Base-by-base conservation (phyloP, 2,329 filamentous ascomycete species). In the Knoxdaviesia proteae region DNA sequence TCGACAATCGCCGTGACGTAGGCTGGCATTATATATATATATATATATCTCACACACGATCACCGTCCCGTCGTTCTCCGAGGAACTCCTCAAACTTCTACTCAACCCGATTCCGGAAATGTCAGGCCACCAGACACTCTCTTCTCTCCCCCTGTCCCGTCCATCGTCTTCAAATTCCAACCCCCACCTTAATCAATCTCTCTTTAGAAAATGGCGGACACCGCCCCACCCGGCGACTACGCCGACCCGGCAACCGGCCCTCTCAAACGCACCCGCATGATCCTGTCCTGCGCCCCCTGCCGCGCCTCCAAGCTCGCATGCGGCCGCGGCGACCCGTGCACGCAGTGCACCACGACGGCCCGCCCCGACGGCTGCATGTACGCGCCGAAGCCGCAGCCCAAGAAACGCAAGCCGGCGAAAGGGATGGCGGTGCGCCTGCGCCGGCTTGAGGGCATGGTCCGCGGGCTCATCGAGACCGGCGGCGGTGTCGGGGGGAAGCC, bases 381-480 rank as follows among this genome's bases (percentile, higher is more conserved):
- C 51, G 66, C 67, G 30, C 62, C 66, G 10, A 61, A 60, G 47
- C 60, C 61, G 3, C 56, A 56, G 46, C 61, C 62, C 50, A 54
- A 53, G 43, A 53, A 50, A 32, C 42, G 38, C 31, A 34, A 39
- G 6, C 39, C 38, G 29, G 34, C 43, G 38, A 42, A 40, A n/a
- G 64, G 62, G 54, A 68, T 74, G 68, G 63, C 68, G 32, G 65
- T 67, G 7, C 58, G 69, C 42, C 56, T 74, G 40, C 65, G 62
- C 52, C 61, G 68, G 42, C 65, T 75, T 0, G 69, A 74, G 53
- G 65, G 66, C 43, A 65, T 74, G 62, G 67, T 74, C n/a, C 61
- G 69, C 34, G 61, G 58, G 42, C 69, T 72, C 58, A 66, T 74
- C 58, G 63, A 67, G 20, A 49, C 54, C 4, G 60, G 61, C 32